Conservation (phyloP, 2,329 filamentous ascomycete species). For the Colletotrichum salicis region DNA sequence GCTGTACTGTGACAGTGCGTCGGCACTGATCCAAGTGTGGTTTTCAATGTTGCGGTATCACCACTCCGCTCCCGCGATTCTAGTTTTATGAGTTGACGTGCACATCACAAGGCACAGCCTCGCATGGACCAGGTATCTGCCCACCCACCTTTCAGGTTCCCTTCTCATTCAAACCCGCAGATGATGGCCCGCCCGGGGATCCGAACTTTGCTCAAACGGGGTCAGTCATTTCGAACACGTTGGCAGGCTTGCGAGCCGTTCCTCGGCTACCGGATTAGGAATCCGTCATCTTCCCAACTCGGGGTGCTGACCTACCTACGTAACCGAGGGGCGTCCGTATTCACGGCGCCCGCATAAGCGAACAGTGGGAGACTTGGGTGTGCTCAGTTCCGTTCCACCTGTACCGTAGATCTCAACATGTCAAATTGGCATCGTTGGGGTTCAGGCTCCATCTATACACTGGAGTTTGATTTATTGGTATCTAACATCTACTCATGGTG, state of each 20-base stretch:
- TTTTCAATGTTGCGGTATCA: background rate
- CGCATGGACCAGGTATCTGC: background rate
- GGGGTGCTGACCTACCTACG: background rate
- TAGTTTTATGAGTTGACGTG: background rate
- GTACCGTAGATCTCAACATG: background rate
- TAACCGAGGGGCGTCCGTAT: background rate
- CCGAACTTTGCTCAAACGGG: background rate
- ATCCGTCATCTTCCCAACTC: background rate
- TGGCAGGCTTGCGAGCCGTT: background rate
- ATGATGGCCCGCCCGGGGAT: background rate
- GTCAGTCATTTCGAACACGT: background rate
- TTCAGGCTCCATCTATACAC: background rate
- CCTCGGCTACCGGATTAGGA: background rate
- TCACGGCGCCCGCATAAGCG: background rate
- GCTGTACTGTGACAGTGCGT: background rate
- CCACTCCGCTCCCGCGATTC: background rate
- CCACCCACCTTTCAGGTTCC: background rate
- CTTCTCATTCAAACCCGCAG: background rate
- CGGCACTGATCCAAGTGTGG: constrained; percentile 4
- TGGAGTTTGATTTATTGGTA: background rate
- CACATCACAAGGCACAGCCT: background rate
- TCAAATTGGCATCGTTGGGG: background rate
- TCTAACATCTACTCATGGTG: background rate
- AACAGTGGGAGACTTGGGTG: background rate
- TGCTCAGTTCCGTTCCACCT: background rate